These are phyloP conservation scores for Trichoderma sp. DNA, from an alignment of 2,329 filamentous ascomycete genomes.

Conservation along the genomic window DNA sequence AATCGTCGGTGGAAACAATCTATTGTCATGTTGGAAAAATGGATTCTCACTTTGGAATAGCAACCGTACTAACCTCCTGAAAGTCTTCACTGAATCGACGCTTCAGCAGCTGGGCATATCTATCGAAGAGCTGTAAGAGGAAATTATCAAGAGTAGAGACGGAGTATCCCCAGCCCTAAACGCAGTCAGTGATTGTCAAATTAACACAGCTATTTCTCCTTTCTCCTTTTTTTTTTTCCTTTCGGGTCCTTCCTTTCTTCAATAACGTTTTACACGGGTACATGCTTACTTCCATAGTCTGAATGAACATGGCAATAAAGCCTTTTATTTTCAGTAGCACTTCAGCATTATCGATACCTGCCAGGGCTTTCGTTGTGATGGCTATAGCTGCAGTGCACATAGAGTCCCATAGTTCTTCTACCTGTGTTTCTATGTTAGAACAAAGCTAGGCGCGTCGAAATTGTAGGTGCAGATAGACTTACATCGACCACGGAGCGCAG, in stretches of 20 bases:
- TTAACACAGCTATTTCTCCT: neutral
- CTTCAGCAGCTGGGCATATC: constrained; percentile 90
- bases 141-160: constrained; percentile 81
- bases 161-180: constrained; percentile 87
- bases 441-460: neutral
- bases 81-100: constrained; percentile 93
- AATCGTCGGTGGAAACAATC: constrained; percentile 90
- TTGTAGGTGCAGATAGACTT: constrained; percentile 37
- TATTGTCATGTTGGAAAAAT: constrained; percentile 36
- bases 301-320: constrained; percentile 89
- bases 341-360: constrained; percentile 84
- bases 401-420: constrained; percentile 98
- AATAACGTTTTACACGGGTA: neutral
- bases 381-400: constrained; percentile 89
- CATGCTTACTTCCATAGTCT: constrained; percentile 85
- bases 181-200: constrained; percentile 46
- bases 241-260: neutral
- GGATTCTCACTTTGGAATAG: neutral
- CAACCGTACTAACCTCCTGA: constrained; percentile 66
- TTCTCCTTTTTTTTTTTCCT: neutral
- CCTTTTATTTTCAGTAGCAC: constrained; percentile 93
- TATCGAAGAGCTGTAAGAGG: constrained; percentile 86
- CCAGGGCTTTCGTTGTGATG: constrained; percentile 78
- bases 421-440: constrained; percentile 51
- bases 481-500: constrained; percentile 83